These are phyloP conservation scores for Myxozyma mucilagina DNA, from an alignment of 805 yeast species.

Conservation along the genomic window DNA sequence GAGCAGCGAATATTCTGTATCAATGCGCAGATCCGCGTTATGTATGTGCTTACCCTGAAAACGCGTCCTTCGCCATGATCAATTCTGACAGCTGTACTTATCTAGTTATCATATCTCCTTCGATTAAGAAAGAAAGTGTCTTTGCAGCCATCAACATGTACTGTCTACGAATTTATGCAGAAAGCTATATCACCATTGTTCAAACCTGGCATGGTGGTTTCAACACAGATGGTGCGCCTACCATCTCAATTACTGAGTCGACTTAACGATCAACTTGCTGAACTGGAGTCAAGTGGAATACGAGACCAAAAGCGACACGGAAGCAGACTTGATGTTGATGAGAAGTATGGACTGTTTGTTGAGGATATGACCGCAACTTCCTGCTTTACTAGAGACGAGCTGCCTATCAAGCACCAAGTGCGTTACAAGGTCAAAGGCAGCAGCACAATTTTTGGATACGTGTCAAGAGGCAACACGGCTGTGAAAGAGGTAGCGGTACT, in stretches of 20 bases:
- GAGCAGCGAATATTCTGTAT: constrained; percentile 29
- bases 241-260: not conserved
- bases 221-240: constrained; percentile 12
- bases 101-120: constrained; percentile 2
- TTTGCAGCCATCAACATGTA: constrained; percentile 18
- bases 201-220: constrained; percentile 10
- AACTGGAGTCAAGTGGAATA: constrained; percentile 5
- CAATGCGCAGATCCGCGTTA: constrained; percentile 1
- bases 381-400: not conserved
- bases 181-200: constrained; percentile 14
- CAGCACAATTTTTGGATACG: constrained; percentile 8
- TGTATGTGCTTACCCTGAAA: constrained; percentile 1
- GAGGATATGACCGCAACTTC: constrained; percentile 19
- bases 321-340: constrained; percentile 11
- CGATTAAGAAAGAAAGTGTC: constrained; percentile 21
- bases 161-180: constrained; percentile 17
- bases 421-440: constrained; percentile 10
- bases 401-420: not conserved
- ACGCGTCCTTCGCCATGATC: not conserved
- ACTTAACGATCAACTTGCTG: constrained; percentile 11
- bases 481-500: constrained; percentile 31
- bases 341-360: constrained; percentile 21
- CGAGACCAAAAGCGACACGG: constrained; percentile 25
- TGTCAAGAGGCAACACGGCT: not conserved
- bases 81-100: not conserved